A percentile compares a stretch with the other conserved stretches of the same genome.
phyloP scores from a whole-genome alignment of 2,329 filamentous ascomycete genomes.

The Capronia coronata region DNA sequence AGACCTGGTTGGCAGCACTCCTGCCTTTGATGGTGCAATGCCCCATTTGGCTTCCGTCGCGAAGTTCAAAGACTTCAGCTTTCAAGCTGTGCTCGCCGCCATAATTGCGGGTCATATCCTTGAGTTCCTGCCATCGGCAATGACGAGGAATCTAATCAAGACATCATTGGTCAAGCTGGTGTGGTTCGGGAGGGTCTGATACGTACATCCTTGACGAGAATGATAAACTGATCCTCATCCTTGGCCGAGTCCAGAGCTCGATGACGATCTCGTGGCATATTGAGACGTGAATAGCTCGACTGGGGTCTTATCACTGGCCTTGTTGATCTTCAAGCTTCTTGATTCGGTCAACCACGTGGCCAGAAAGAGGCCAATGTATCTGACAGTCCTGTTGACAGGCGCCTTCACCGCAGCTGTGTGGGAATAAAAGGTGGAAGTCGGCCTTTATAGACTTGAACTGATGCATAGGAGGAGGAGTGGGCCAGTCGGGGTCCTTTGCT shows the following conservation, averaged over 20 bases:
- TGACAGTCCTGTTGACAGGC: constrained; percentile 23
- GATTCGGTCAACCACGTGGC: constrained; percentile 10
- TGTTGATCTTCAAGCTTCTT: constrained; percentile 2
- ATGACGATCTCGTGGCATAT: constrained; percentile 19
- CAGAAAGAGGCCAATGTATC: constrained; percentile 15
- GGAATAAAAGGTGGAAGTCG: constrained; percentile 20
- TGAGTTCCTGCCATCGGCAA: constrained; percentile 29
- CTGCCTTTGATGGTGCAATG: constrained; percentile 24
- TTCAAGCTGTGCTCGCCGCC: constrained; percentile 23
- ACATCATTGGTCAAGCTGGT: not conserved
- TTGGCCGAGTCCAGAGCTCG: constrained; percentile 12
- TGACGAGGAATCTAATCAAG: constrained; percentile 23
- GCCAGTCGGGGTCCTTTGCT: not conserved
- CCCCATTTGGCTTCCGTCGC: constrained; percentile 20
- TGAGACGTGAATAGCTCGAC: not conserved
- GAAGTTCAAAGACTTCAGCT: constrained; percentile 19
- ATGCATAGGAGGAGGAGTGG: constrained; percentile 14
- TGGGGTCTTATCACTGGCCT: not conserved
- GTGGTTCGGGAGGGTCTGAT: not conserved
- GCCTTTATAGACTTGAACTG: constrained; percentile 22
- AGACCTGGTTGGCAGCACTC: constrained; percentile 18
- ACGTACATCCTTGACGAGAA: constrained; percentile 26
- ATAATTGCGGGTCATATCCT: constrained; percentile 24
- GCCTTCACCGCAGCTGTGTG: constrained; percentile 20
- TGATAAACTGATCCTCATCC: constrained; percentile 25